Base-by-base conservation (phyloP, 1,284 basidiomycete genomes). In the Fomitopsis palustris region DNA sequence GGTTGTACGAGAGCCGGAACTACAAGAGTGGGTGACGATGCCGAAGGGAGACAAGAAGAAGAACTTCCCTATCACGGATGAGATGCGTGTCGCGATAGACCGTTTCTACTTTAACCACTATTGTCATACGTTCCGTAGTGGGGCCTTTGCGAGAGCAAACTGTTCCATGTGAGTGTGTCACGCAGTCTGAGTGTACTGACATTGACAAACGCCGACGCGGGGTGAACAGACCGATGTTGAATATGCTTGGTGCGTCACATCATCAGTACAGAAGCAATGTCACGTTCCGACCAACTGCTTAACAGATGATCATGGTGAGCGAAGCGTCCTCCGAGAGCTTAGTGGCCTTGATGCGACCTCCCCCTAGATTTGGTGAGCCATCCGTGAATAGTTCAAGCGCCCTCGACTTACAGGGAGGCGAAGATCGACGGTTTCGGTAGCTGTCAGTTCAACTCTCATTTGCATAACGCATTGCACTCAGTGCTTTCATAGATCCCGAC, bases 391-490 rank as follows among this genome's bases (percentile, higher is more conserved):
- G 17, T 47, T 14, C 12, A 17, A 31, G 16, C 1, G 27, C n/a
- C 17, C 25, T 23, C 19, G 25, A 56, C 27, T 29, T 21, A 52
- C 37, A 42, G 51, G 12, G 14, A 39, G 43, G 45, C n/a, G 16
- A 66, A 90, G 82, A 97, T 97, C 65, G 95, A 98, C 69, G 96
- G 95, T 6, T 98, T 95, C 70, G 93, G 93, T 64, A 93, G 91
- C 67, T 94, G 89, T 91, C 65, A 75, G 86, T 76, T 16, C 35
- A 35, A 19, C 52, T 39, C 17, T 29, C 9, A 60, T 31, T 53
- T 41, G 49, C 17, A 8, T 17, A 9, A 10, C 17, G 59, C 12
- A n/a, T 31, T 25, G 23, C 29, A 35, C 37, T 65, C n/a, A 42
- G 64, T 59, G 25, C 45, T 45, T 45, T 35, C 31, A 58, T 63